These are phyloP conservation scores for Auricularia heimuer DNA, from an alignment of 768 basidiomycete species.

Conservation along the genomic window DNA sequence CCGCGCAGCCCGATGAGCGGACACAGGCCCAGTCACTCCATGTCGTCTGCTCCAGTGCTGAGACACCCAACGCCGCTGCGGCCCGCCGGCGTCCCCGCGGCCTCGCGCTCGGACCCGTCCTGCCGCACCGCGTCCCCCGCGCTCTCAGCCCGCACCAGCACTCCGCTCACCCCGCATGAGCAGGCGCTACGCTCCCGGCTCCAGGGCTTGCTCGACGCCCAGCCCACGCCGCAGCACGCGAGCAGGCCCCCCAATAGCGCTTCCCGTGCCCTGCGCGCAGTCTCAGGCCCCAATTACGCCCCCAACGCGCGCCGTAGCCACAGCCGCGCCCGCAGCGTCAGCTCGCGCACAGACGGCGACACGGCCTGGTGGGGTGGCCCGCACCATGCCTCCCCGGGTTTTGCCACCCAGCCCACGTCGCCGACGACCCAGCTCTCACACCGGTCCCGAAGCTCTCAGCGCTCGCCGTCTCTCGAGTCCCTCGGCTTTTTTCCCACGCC, in stretches of 20 bases:
- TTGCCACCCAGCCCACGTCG: neutral
- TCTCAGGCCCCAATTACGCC: neutral
- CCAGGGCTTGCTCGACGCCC: slow-evolving; percentile 35
- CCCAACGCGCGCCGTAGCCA: neutral
- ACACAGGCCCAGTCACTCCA: neutral
- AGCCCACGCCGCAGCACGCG: neutral
- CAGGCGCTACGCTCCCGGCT: slow-evolving; percentile 43
- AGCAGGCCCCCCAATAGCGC: neutral
- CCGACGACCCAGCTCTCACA: neutral
- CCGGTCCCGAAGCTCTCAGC: neutral
- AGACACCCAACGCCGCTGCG: neutral
- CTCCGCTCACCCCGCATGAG: slow-evolving; percentile 25
- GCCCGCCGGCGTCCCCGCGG: neutral
- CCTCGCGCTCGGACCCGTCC: slow-evolving; percentile 2
- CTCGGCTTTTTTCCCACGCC: neutral
- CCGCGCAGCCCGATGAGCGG: neutral
- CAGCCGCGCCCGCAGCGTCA: slow-evolving; percentile 14
- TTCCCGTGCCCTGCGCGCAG: neutral
- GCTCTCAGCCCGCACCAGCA: slow-evolving; percentile 26
- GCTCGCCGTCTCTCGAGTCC: neutral
- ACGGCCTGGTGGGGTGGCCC: neutral
- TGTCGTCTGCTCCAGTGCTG: neutral
- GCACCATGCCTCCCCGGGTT: neutral
- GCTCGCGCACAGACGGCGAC: slow-evolving; percentile 10
- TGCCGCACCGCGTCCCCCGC: slow-evolving; percentile 5